These are phyloP conservation scores for Trichosporon ovoides DNA, from an alignment of 1,284 basidiomycete species.

Conservation along the genomic window DNA sequence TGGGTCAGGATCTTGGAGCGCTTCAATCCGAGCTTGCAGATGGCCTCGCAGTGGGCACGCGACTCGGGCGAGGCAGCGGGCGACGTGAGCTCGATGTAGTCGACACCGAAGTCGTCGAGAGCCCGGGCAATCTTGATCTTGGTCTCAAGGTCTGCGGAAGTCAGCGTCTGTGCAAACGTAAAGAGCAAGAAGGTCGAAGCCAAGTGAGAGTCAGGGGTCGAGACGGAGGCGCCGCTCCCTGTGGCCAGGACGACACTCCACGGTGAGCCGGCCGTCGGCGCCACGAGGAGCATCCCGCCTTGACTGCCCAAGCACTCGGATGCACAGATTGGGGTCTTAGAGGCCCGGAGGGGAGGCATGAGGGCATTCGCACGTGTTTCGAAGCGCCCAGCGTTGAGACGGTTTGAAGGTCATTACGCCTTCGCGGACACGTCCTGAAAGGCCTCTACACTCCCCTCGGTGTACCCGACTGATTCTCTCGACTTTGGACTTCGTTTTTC, in stretches of 20 bases:
- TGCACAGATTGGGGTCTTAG: too few relatives aligned
- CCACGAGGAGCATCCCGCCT: too few relatives aligned
- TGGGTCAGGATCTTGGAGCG: conserved; percentile 80
- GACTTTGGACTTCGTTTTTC: conserved; percentile 1
- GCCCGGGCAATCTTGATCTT: conserved; percentile 98
- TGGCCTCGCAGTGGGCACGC: conserved; percentile 89
- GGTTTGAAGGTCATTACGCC: background rate
- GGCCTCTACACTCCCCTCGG: background rate
- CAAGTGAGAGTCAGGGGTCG: too few relatives aligned
- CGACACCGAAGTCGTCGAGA: conserved; percentile 95
- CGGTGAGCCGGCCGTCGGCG: too few relatives aligned
- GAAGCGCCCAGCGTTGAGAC: too few relatives aligned
- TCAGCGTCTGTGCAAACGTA: background rate
- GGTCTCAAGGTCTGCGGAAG: conserved; percentile 67
- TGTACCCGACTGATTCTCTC: background rate
- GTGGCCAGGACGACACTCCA: too few relatives aligned
- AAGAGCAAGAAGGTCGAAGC: too few relatives aligned
- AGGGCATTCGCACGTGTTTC: too few relatives aligned
- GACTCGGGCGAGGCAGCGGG: conserved; percentile 98
- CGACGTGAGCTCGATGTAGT: conserved; percentile 99
- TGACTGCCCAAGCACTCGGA: too few relatives aligned
- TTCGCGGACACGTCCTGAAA: background rate
- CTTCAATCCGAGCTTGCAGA: conserved; percentile 98
- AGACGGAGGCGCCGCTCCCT: too few relatives aligned
- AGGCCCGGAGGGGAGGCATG: too few relatives aligned